Evolutionary conservation across 805 yeast genomes (phyloP), one percentile per base, ranked within the genome.

Genomic region (Candida endomychidarum): DNA sequence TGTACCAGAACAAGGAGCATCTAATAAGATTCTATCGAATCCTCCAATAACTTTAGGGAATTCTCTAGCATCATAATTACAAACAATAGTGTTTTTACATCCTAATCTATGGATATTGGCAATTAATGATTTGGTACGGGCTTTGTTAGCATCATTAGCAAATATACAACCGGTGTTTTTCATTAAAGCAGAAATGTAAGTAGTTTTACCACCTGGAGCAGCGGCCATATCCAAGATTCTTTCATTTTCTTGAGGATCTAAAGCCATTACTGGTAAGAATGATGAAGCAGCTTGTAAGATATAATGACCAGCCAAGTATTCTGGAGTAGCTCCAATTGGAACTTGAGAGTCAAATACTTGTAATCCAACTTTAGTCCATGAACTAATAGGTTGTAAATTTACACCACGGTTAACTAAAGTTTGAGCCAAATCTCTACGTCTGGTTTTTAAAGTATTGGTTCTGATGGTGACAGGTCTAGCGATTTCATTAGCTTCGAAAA

Each of bases 271-370:
- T 7, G 99, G 99, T 58, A 93, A 70, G 66, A 91, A 93, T 8
- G 98, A 90, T 5, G 97, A 90, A 16, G 99, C 99, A 30, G 99
- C 99, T 67, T 93, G 99, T 54, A 93, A 70, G 47, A 93, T 93
- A 67, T 93, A 93, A 58, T 93, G 96, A 57, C 99, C 99, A 10
- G 98, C 95, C 57, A 93, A 73, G 61, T 93, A 93, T 67, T 93
- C 99, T 31, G 99, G 99, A 7, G 99, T 93, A 32, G 99, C 99
- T 65, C 99, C 99, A 52, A 93, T 86, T 31, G 99, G 99, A n/a
- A 93, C 98, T 63, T 90, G 98, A 17, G 98, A 90, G 60, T 93
- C 99, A 61, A 91, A 93, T 38, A 93, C 83, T 65, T 93, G 99
- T 50, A 93, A 73, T 47, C 99, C 99, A 37, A 93, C 98, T 65